These are phyloP conservation scores for Salix suchowensis DNA, from an alignment of 345 rosid genomes.

Conservation along the genomic window DNA sequence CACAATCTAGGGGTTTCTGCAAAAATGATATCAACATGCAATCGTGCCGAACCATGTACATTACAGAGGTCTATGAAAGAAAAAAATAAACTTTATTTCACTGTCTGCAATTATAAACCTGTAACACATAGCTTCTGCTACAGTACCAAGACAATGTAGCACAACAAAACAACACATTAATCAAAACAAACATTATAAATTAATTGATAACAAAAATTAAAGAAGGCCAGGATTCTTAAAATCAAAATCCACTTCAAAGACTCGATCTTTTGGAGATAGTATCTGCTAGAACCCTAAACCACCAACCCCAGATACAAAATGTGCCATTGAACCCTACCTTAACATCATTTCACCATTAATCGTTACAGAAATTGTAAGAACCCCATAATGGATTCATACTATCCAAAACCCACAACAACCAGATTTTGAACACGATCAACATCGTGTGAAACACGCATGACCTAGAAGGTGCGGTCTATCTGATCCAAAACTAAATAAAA, in stretches of 20 bases:
- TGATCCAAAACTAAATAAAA: background rate
- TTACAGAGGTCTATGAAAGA: background rate
- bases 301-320: conserved; percentile 10
- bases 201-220: background rate
- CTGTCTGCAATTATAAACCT: background rate
- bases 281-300: conserved; percentile 20
- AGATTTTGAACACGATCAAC: conserved; percentile 5
- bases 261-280: background rate
- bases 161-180: background rate
- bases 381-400: background rate
- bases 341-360: conserved; percentile 4
- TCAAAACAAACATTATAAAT: background rate
- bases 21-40: background rate
- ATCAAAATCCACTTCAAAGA: conserved; percentile 16
- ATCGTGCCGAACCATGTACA: background rate
- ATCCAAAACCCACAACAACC: conserved; percentile 13
- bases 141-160: background rate
- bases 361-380: background rate
- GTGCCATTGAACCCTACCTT: conserved; percentile 1
- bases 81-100: background rate
- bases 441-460: conserved; percentile 4
- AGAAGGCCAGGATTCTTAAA: conserved; percentile 1
- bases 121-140: background rate
- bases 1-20: background rate
- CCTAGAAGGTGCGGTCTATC: conserved; percentile 13